Evolutionary conservation across 2,329 filamentous ascomycete genomes (phyloP).

Genomic region (Purpureocillium lavendulum): DNA sequence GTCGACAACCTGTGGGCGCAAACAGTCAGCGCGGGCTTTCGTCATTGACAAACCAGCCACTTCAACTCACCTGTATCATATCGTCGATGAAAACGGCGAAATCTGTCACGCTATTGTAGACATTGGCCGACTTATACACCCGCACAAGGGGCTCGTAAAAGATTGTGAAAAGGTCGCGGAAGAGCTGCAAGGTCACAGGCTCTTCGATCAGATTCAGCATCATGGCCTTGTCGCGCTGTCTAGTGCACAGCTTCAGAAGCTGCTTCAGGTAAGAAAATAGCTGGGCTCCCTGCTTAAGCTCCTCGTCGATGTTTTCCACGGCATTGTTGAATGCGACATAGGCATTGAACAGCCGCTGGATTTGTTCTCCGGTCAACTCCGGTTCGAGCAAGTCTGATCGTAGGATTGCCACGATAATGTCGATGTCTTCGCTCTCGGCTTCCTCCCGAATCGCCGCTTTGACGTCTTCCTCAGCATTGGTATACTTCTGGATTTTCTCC

Average conservation of each 20-base stretch:
- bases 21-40: conserved; percentile 7
- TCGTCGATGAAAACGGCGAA: conserved; percentile 92
- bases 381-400: conserved; percentile 70
- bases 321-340: conserved; percentile 95
- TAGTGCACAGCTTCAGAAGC: conserved; percentile 81
- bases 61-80: conserved; percentile 61
- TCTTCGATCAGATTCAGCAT: conserved; percentile 95
- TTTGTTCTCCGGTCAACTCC: conserved; percentile 63
- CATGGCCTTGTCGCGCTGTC: conserved; percentile 92
- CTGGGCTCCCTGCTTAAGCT: conserved; percentile 81
- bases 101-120: conserved; percentile 95
- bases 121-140: conserved; percentile 97
- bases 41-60: not conserved
- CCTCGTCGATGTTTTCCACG: conserved; percentile 82
- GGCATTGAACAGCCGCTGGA: conserved; percentile 82
- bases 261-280: conserved; percentile 94
- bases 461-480: conserved; percentile 62
- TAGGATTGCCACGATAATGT: conserved; percentile 78
- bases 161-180: conserved; percentile 94
- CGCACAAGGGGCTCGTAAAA: conserved; percentile 97
- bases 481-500: conserved; percentile 74
- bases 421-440: conserved; percentile 64
- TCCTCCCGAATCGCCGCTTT: conserved; percentile 70
- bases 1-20: conserved; percentile 46
- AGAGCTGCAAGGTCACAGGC: conserved; percentile 90